These are phyloP conservation scores for Aureobasidium lini DNA, from an alignment of 2,329 filamentous ascomycete genomes.

Conservation along the genomic window DNA sequence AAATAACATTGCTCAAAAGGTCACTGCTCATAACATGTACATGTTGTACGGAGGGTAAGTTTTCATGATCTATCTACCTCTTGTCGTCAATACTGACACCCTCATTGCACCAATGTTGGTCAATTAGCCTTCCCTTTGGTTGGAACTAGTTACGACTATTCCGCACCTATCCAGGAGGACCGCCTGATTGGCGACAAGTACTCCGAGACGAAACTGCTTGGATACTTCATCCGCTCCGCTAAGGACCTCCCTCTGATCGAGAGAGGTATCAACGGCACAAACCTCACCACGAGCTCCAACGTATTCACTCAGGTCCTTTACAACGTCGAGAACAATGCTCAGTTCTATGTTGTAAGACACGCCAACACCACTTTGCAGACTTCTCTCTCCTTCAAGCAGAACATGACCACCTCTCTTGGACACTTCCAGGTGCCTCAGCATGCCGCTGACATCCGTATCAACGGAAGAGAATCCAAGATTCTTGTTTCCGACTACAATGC, in stretches of 20 bases:
- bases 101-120: constrained; percentile 59
- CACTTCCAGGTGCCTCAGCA: constrained; percentile 37
- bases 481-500: constrained; percentile 53
- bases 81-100: constrained; percentile 37
- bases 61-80: no score
- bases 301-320: constrained; percentile 50
- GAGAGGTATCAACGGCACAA: constrained; percentile 41
- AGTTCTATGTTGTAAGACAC: constrained; percentile 55
- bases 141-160: constrained; percentile 46
- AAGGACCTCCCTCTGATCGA: constrained; percentile 51
- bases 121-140: constrained; percentile 51
- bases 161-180: constrained; percentile 53
- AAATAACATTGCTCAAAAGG: constrained; percentile 53
- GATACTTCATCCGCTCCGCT: constrained; percentile 53
- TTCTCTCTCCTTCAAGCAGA: constrained; percentile 47
- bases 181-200: constrained; percentile 54
- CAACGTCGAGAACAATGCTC: constrained; percentile 51
- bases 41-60: constrained; percentile 5
- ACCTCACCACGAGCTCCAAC: constrained; percentile 37
- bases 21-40: constrained; percentile 55
- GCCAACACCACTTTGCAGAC: constrained; percentile 45
- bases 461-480: constrained; percentile 57
- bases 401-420: constrained; percentile 50
- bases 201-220: constrained; percentile 56
- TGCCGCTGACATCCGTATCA: constrained; percentile 46